Conservation (phyloP, 148 eudicot species). For the Rhododendron molle region DNA sequence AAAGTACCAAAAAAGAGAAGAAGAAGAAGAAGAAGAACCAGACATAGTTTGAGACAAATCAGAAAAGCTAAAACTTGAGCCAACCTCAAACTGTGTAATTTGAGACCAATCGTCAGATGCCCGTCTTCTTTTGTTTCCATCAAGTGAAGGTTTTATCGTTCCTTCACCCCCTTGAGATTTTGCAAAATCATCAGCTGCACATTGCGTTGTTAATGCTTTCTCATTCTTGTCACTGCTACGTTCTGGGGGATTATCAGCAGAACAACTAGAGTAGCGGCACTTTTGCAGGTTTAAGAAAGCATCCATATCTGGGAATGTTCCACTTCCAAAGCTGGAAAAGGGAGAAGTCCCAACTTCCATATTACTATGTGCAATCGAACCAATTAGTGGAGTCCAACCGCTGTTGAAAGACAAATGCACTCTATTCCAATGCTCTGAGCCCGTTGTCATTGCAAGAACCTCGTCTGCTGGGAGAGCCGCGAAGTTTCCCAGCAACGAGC, state of each 20-base stretch:
- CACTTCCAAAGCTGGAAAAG: conserved; percentile 1
- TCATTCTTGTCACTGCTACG: neutral
- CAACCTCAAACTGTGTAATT: neutral
- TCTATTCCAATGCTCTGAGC: conserved; percentile 9
- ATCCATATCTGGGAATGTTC: neutral
- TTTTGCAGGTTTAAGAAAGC: neutral
- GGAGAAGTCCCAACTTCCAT: neutral
- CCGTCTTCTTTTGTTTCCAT: conserved; percentile 13
- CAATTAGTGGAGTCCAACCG: conserved; percentile 4
- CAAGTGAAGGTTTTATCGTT: neutral
- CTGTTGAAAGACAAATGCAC: neutral
- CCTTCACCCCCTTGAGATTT: conserved; percentile 1
- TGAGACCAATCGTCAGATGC: neutral
- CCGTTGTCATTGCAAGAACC: neutral
- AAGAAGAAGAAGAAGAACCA: neutral
- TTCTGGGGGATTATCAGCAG: neutral
- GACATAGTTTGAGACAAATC: neutral
- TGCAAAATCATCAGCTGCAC: neutral
- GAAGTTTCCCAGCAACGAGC: neutral
- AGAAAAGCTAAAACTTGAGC: neutral
- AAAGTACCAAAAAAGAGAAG: neutral
- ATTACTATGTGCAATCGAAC: neutral
- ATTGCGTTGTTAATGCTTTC: neutral
- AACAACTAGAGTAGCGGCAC: neutral
- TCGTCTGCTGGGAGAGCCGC: neutral